Evolutionary conservation across 2,329 filamentous ascomycete species (phyloP).

Genomic region (Alternaria alternata): DNA sequence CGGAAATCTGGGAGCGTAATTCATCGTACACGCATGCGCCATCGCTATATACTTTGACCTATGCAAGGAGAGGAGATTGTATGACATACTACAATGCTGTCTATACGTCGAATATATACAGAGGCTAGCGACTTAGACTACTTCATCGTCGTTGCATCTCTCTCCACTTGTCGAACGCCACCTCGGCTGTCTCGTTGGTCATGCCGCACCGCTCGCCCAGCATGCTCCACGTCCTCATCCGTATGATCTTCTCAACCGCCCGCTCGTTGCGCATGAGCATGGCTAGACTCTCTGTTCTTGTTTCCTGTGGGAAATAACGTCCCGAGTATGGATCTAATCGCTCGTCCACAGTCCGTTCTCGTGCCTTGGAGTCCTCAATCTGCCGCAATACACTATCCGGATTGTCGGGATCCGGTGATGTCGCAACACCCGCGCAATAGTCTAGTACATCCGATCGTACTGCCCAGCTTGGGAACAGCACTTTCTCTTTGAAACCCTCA

Average conservation of each 20-base stretch:
- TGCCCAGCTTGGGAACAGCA: slow-evolving; percentile 91
- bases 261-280: slow-evolving; percentile 76
- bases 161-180: slow-evolving; percentile 49
- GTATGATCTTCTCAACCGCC: slow-evolving; percentile 79
- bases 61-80: slow-evolving; percentile 18
- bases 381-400: slow-evolving; percentile 76
- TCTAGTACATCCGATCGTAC: slow-evolving; percentile 80
- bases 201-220: slow-evolving; percentile 76
- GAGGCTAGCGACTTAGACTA: not conserved
- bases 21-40: not conserved
- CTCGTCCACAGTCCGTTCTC: slow-evolving; percentile 82
- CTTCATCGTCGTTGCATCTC: slow-evolving; percentile 17
- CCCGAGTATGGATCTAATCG: slow-evolving; percentile 90
- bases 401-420: slow-evolving; percentile 85
- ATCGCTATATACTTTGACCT: not conserved
- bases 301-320: slow-evolving; percentile 80
- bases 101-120: not conserved
- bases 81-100: not conserved
- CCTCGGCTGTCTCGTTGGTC: slow-evolving; percentile 57
- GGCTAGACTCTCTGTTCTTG: slow-evolving; percentile 81
- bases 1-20: not conserved
- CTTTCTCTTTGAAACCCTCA: slow-evolving; percentile 73
- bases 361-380: slow-evolving; percentile 72
- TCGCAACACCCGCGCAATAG: slow-evolving; percentile 89
- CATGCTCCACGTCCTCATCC: slow-evolving; percentile 81